A percentile compares a stretch with the other conserved stretches of the same genome.
Conservation (phyloP, 1,284 basidiomycete genomes). For the Puccinia polysora region DNA sequence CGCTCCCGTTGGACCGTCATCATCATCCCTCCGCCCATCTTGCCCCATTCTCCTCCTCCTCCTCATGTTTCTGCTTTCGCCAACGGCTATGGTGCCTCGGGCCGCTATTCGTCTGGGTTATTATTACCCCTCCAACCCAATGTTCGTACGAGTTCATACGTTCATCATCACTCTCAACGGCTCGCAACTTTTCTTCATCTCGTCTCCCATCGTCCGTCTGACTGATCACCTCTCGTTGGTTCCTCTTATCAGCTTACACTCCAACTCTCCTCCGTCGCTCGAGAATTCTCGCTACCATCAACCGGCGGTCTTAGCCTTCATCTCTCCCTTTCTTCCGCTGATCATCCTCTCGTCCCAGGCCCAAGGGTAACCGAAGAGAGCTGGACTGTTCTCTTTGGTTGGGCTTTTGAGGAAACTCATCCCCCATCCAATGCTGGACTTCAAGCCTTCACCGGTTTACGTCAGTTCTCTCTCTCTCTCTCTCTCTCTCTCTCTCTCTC, state of each 20-base stretch:
- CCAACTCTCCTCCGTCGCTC: slow-evolving; percentile 68
- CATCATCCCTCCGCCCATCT: slow-evolving; percentile 63
- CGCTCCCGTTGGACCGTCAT: slow-evolving; percentile 60
- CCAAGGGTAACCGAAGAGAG: slow-evolving; percentile 71
- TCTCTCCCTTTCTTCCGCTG: slow-evolving; percentile 51
- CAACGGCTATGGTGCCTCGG: slow-evolving; percentile 61
- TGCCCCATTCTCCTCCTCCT: slow-evolving; percentile 62
- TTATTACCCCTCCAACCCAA: slow-evolving; percentile 70
- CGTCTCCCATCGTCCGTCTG: background rate
- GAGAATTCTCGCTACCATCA: slow-evolving; percentile 72
- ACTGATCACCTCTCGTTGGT: background rate
- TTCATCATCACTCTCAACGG: background rate
- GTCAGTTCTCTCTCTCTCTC: background rate
- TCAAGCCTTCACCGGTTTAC: background rate
- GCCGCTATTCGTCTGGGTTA: slow-evolving; percentile 64
- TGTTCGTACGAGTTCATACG: slow-evolving; percentile 57
- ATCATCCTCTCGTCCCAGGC: slow-evolving; percentile 59
- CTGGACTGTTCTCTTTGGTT: slow-evolving; percentile 61
- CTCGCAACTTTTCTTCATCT: background rate
- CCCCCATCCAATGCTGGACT: slow-evolving; percentile 47
- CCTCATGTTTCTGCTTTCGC: slow-evolving; percentile 56
- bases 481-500: background rate
- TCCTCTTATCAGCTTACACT: slow-evolving; percentile 61
- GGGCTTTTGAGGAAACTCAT: slow-evolving; percentile 54
- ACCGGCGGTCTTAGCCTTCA: slow-evolving; percentile 68